phyloP scores from a whole-genome alignment of 768 basidiomycete species.

The Steccherinum ochraceum region DNA sequence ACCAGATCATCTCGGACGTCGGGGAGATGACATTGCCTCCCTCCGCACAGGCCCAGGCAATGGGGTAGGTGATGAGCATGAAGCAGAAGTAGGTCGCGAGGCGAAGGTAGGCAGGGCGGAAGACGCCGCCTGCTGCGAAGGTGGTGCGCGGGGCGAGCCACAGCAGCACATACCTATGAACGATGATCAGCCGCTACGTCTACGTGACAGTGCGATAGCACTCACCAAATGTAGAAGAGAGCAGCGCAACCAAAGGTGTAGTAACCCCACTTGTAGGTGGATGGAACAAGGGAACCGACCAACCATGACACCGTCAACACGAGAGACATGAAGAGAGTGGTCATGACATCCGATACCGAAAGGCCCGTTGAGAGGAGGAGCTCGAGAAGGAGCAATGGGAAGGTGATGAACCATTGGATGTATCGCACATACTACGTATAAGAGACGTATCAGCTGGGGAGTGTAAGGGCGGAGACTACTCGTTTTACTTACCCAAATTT shows the following conservation, averaged over 20 bases:
- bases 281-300: conserved; percentile 40
- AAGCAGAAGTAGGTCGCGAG: conserved; percentile 41
- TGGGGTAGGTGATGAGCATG: conserved; percentile 52
- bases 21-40: conserved; percentile 45
- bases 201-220: background rate
- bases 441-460: background rate
- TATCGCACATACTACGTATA: conserved; percentile 41
- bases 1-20: conserved; percentile 48
- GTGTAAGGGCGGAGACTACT: background rate
- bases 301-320: conserved; percentile 38
- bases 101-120: conserved; percentile 23
- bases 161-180: conserved; percentile 25
- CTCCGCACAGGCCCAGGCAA: conserved; percentile 50
- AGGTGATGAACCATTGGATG: conserved; percentile 48
- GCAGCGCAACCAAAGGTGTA: conserved; percentile 40
- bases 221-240: conserved; percentile 32
- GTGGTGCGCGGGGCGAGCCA: conserved; percentile 20
- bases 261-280: conserved; percentile 47
- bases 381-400: conserved; percentile 41
- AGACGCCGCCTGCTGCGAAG: conserved; percentile 18
- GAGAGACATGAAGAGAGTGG: conserved; percentile 36
- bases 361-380: conserved; percentile 40
- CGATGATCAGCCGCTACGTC: background rate
- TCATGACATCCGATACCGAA: conserved; percentile 40
- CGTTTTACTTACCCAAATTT: conserved; percentile 37